Evolutionary conservation across 768 basidiomycete species (phyloP).

Genomic region (Boletus patriciae): DNA sequence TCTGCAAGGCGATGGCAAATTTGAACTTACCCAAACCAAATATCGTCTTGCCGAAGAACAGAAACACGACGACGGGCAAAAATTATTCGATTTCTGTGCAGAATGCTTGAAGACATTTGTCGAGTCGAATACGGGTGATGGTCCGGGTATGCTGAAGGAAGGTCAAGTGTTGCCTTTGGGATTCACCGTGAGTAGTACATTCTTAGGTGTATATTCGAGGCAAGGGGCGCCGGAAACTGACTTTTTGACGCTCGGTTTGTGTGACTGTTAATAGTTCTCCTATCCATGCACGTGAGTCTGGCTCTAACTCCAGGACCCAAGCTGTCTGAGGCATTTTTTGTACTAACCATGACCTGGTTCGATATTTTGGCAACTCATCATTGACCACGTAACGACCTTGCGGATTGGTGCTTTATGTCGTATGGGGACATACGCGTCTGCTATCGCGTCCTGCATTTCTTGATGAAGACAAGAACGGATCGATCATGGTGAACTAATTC

Average conservation of each 20-base stretch:
- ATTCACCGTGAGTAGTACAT: slow-evolving; percentile 76
- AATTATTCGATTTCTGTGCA: slow-evolving; percentile 96
- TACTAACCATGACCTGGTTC: not conserved
- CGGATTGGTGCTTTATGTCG: not conserved
- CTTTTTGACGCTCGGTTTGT: not conserved
- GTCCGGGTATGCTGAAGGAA: slow-evolving; percentile 46
- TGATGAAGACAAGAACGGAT: slow-evolving; percentile 80
- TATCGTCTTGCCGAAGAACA: slow-evolving; percentile 97
- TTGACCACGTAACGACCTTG: not conserved
- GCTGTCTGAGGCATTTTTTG: not conserved
- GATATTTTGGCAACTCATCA: not conserved
- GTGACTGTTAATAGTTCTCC: slow-evolving; percentile 65
- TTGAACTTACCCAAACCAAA: slow-evolving; percentile 97
- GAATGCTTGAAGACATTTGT: slow-evolving; percentile 90
- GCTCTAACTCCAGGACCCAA: not conserved
- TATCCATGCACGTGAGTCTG: slow-evolving; percentile 86
- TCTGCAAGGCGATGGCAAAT: slow-evolving; percentile 89
- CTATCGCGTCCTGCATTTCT: not conserved
- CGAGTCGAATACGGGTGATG: slow-evolving; percentile 62
- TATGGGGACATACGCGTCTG: not conserved
- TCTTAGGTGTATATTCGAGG: not conserved
- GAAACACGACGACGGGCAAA: slow-evolving; percentile 96
- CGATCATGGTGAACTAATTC: slow-evolving; percentile 90
- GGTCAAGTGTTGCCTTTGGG: slow-evolving; percentile 77
- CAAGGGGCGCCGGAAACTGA: not conserved